phyloP scores from a whole-genome alignment of 306 rosid species.

The Fragaria nilgerrensis region DNA sequence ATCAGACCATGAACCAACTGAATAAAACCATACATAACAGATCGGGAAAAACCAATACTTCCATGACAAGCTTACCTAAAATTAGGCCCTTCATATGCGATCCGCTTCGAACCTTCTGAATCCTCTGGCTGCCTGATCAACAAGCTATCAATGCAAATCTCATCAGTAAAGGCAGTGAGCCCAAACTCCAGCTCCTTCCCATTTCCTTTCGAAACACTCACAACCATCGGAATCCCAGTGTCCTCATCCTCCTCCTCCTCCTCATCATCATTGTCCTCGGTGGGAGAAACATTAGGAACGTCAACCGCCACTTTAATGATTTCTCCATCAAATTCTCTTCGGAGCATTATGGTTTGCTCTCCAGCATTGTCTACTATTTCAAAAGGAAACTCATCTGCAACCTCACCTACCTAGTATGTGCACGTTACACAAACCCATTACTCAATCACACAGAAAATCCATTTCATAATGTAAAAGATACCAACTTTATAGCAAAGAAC shows the following conservation, averaged over 20 bases:
- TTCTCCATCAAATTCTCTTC: slow-evolving; percentile 61
- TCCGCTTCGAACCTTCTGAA: slow-evolving; percentile 34
- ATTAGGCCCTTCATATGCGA: slow-evolving; percentile 84
- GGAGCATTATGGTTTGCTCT: slow-evolving; percentile 68
- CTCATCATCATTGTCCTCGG: slow-evolving; percentile 24
- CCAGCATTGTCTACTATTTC: slow-evolving; percentile 72
- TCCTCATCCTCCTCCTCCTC: slow-evolving; percentile 26
- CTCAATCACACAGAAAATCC: background rate
- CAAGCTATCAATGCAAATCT: slow-evolving; percentile 70
- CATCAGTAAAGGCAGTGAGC: slow-evolving; percentile 64
- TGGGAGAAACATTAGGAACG: slow-evolving; percentile 43
- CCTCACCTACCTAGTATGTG: slow-evolving; percentile 32
- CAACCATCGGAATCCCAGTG: slow-evolving; percentile 73
- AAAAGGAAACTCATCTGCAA: slow-evolving; percentile 60
- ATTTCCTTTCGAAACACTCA: slow-evolving; percentile 51
- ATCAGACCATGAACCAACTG: background rate
- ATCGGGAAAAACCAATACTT: background rate
- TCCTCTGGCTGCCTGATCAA: slow-evolving; percentile 50
- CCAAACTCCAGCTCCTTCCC: slow-evolving; percentile 70
- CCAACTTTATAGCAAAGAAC: background rate
- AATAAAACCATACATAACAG: background rate
- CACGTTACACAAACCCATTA: slow-evolving; percentile 3
- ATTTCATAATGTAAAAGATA: background rate
- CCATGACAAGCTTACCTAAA: background rate
- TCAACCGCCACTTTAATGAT: slow-evolving; percentile 67